Evolutionary conservation across 2,329 filamentous ascomycete species (phyloP).

Genomic region (Monosporascus sp.): DNA sequence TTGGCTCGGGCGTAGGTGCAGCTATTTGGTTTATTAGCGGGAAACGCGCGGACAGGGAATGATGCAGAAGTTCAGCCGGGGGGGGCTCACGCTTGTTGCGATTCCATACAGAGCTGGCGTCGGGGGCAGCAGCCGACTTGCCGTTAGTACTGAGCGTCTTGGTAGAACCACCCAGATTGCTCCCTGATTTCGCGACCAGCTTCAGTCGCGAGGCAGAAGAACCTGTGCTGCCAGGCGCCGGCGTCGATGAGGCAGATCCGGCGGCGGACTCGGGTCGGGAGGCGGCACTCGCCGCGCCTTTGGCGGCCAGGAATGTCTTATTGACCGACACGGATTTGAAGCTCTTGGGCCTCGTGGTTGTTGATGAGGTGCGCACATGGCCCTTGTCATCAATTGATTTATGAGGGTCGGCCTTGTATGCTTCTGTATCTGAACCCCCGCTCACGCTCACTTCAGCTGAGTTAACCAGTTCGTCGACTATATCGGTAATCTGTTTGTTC

Average conservation of each 20-base stretch:
- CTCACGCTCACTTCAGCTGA: constrained; percentile 65
- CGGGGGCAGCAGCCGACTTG: constrained; percentile 57
- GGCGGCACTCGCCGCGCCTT: constrained; percentile 43
- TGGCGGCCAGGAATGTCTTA: constrained; percentile 75
- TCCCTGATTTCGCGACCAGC: constrained; percentile 69
- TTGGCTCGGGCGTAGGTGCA: constrained; percentile 62
- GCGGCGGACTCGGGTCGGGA: constrained; percentile 45
- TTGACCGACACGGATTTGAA: constrained; percentile 87
- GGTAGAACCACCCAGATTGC: constrained; percentile 49
- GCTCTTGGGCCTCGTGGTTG: constrained; percentile 67
- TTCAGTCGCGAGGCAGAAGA: constrained; percentile 59
- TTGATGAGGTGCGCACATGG: constrained; percentile 52
- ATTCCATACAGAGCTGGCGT: constrained; percentile 78
- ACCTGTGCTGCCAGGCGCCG: constrained; percentile 37
- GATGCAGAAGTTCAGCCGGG: constrained; percentile 9
- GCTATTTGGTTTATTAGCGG: constrained; percentile 37
- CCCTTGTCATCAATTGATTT: constrained; percentile 53
- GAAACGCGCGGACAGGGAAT: not conserved
- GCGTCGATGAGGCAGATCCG: constrained; percentile 38
- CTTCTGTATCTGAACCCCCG: constrained; percentile 73
- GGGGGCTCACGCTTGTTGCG: constrained; percentile 69
- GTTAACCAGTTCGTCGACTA: constrained; percentile 53
- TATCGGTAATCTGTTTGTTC: constrained; percentile 52
- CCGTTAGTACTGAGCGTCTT: constrained; percentile 47
- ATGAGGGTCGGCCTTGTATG: constrained; percentile 52